Base-by-base conservation (phyloP, 179 eudicot genomes). In the Corrigiola litoralis region DNA sequence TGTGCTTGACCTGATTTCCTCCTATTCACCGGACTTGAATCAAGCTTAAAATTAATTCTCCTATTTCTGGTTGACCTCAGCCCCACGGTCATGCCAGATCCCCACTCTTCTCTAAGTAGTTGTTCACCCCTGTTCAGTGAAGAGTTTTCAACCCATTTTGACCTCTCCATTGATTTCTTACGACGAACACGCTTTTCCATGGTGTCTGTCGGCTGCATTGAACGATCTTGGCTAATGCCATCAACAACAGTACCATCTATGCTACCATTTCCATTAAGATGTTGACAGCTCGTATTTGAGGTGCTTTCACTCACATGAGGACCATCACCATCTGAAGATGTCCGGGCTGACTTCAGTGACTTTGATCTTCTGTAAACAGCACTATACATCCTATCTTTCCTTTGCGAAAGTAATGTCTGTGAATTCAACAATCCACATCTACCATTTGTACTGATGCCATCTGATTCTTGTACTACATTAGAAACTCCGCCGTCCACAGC, bases 361-460 rank as follows among this genome's bases (percentile, higher is more conserved):
- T 81, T 92, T 57, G 84, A 82, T 81, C 98, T 81, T 81, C 85
- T 85, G 76, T 92, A 92, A 60, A 92, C 98, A 71, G 89, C 87
- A 69, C 76, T 77, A 61, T 72, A 89, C 92, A 81, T 92, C 71
- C 76, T 85, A 65, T 85, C 87, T 44, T 31, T 72, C 70, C 61
- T 74, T 41, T 56, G 75, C 55, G 79, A 73, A 68, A 59, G 74
- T 58, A 67, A 58, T 61, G 65, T 68, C 61, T 45, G 38, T 27
- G 79, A 65, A 52, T 81, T 81, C 45, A 60, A 68, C 65, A 76
- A 58, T 27, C 51, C 54, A 29, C 72, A 53, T 51, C 51, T 41
- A 38, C 67, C 33, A 68, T 70, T 25, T n/a, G 64, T 65, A 69
- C 67, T 77, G 17, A 20, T 58, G 55, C 52, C 63, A 28, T 77